Evolutionary conservation across 495 filamentous ascomycete genomes (phyloP).

Genomic region (Penicillium dipodomyicola): DNA sequence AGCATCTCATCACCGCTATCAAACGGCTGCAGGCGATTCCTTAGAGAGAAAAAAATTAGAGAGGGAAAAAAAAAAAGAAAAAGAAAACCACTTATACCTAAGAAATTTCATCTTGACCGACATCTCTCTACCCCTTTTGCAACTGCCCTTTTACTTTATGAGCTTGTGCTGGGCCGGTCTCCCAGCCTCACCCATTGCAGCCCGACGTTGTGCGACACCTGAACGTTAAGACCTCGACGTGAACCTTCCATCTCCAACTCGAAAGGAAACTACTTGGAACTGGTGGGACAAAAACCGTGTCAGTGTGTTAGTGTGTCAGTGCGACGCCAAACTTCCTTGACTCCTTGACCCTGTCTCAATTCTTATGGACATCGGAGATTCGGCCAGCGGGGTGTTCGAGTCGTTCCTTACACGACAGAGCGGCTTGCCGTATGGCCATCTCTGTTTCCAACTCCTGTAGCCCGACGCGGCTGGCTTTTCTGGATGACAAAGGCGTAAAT

Average conservation of each 20-base stretch:
- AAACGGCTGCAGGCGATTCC: conserved; percentile 14
- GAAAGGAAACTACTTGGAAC: conserved; percentile 1
- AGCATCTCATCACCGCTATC: conserved; percentile 19
- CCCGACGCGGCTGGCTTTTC: conserved; percentile 38
- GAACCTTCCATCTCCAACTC: not conserved
- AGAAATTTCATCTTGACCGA: conserved; percentile 21
- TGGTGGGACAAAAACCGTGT: not conserved
- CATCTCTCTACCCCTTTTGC: conserved; percentile 15
- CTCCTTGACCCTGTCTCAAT: conserved; percentile 23
- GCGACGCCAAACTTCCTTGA: not conserved
- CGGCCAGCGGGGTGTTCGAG: conserved; percentile 37
- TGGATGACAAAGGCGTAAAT: conserved; percentile 35
- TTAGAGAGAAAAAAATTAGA: conserved; percentile 3
- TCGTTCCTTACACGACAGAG: conserved; percentile 30
- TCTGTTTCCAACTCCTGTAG: conserved; percentile 44
- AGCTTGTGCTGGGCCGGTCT: conserved; percentile 21
- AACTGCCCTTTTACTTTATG: conserved; percentile 22
- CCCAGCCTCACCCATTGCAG: conserved; percentile 35
- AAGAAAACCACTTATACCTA: conserved; percentile 3
- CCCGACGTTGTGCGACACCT: conserved; percentile 33
- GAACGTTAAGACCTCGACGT: conserved; percentile 14
- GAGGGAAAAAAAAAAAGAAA: conserved; percentile 1
- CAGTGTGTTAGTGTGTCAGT: not conserved
- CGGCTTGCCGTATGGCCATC: conserved; percentile 44
- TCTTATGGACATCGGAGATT: conserved; percentile 42